Percentiles rank a stretch among this genome's conserved stretches.
Conservation (phyloP, 768 basidiomycete species). For the Leucocoprinus birnbaumii region DNA sequence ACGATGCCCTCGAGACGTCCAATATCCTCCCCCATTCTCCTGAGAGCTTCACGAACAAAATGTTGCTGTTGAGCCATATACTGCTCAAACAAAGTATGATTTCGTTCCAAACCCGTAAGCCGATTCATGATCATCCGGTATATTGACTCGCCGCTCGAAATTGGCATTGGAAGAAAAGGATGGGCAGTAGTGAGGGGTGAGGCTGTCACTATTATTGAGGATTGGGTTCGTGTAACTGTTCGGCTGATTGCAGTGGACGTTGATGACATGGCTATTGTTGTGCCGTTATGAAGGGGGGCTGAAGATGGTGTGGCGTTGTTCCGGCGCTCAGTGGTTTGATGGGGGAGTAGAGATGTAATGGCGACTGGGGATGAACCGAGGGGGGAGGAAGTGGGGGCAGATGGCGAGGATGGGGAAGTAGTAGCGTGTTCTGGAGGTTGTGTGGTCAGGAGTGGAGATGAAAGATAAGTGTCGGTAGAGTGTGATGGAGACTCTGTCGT, state of each 20-base stretch:
- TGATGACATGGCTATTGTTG: constrained; percentile 7
- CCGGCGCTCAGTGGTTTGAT: constrained; percentile 9
- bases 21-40: constrained; percentile 73
- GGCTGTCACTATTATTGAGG: constrained; percentile 14
- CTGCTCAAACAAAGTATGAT: constrained; percentile 77
- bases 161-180: constrained; percentile 11
- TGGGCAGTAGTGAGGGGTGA: constrained; percentile 10
- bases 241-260: constrained; percentile 7
- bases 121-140: constrained; percentile 97
- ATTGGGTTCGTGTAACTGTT: constrained; percentile 7
- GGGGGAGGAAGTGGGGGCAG: background rate
- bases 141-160: constrained; percentile 78
- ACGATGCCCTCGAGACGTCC: constrained; percentile 76
- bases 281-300: background rate
- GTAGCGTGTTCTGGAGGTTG: background rate
- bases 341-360: background rate
- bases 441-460: constrained; percentile 4
- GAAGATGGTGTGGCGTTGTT: background rate
- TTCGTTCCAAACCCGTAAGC: constrained; percentile 78
- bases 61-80: constrained; percentile 91
- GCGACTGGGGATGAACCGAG: constrained; percentile 2
- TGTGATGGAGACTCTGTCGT: background rate
- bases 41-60: constrained; percentile 71
- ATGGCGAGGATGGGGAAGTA: background rate
- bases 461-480: constrained; percentile 14